phyloP scores from a whole-genome alignment of 495 filamentous ascomycete species.

The Aspergillus avenaceus region DNA sequence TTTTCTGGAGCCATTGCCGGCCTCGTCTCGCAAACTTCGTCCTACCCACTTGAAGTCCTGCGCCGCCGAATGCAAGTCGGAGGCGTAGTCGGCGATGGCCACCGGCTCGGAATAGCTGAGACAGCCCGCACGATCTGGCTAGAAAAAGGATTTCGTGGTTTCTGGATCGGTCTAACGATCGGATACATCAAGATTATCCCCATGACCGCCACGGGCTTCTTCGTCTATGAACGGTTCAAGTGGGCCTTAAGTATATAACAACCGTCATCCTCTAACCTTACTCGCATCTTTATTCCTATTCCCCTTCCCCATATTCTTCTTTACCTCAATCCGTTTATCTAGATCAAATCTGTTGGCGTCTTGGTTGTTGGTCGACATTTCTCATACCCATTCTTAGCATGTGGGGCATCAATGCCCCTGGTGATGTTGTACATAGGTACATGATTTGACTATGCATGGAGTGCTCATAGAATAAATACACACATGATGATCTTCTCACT shows the following conservation, averaged over 20 bases:
- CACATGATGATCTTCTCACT: neutral
- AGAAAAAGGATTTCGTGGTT: constrained; percentile 75
- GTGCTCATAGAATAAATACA: constrained; percentile 1
- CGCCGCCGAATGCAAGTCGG: constrained; percentile 93
- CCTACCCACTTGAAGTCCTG: constrained; percentile 91
- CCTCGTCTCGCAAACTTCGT: constrained; percentile 80
- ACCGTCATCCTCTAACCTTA: neutral
- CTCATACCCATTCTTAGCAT: constrained; percentile 20
- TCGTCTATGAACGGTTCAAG: constrained; percentile 81
- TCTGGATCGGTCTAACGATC: constrained; percentile 90
- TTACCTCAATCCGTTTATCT: neutral
- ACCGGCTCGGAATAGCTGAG: constrained; percentile 70
- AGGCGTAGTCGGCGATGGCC: constrained; percentile 87
- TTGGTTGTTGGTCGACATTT: constrained; percentile 5
- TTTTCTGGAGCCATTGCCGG: constrained; percentile 80
- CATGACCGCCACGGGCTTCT: constrained; percentile 76
- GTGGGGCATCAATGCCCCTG: constrained; percentile 1
- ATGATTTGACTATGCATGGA: constrained; percentile 11
- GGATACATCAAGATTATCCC: constrained; percentile 94
- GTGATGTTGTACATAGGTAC: constrained; percentile 9
- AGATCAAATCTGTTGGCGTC: constrained; percentile 6
- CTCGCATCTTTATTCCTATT: neutral
- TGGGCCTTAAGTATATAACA: constrained; percentile 64
- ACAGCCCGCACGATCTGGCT: constrained; percentile 67
- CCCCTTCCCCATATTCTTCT: neutral